A percentile compares a stretch with the other conserved stretches of the same genome.
phyloP scores from a whole-genome alignment of 2,329 filamentous ascomycete genomes.

The Fusarium agapanthi region DNA sequence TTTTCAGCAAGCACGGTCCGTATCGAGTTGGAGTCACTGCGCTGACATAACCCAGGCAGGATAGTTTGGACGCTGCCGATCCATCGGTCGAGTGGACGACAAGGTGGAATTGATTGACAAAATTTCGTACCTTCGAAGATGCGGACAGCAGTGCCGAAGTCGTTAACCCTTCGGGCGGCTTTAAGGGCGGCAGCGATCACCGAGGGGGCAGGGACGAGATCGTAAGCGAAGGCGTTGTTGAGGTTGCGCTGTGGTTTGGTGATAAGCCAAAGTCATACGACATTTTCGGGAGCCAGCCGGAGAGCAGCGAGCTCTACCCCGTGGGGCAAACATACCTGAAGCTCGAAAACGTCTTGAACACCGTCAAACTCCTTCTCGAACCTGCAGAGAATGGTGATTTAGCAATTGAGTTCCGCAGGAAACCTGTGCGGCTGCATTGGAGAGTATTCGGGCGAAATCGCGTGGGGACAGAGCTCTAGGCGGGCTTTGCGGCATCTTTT shows the following conservation, averaged over 20 bases:
- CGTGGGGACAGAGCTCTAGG: constrained; percentile 36
- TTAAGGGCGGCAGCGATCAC: constrained; percentile 92
- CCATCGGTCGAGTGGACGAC: constrained; percentile 19
- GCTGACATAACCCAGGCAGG: constrained; percentile 12
- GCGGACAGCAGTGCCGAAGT: constrained; percentile 97
- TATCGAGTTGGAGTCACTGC: constrained; percentile 8
- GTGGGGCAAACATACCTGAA: constrained; percentile 74
- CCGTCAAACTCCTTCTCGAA: constrained; percentile 99
- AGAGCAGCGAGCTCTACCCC: constrained; percentile 34
- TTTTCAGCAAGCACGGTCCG: not conserved
- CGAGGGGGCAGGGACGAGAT: constrained; percentile 93
- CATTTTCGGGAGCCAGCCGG: constrained; percentile 37
- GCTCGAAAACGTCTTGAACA: constrained; percentile 99
- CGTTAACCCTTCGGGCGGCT: constrained; percentile 95
- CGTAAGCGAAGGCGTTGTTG: constrained; percentile 99
- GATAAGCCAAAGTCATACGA: constrained; percentile 46
- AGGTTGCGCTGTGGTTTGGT: constrained; percentile 74
- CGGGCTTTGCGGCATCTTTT: constrained; percentile 43
- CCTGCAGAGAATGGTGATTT: constrained; percentile 59
- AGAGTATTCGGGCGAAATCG: constrained; percentile 42
- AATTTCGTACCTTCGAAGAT: constrained; percentile 89
- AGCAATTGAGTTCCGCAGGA: constrained; percentile 42
- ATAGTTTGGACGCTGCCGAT: constrained; percentile 1
- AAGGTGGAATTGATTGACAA: constrained; percentile 23
- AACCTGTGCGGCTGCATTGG: constrained; percentile 36